phyloP scores from a whole-genome alignment of 106 monocot species.

The Allium cepa region DNA sequence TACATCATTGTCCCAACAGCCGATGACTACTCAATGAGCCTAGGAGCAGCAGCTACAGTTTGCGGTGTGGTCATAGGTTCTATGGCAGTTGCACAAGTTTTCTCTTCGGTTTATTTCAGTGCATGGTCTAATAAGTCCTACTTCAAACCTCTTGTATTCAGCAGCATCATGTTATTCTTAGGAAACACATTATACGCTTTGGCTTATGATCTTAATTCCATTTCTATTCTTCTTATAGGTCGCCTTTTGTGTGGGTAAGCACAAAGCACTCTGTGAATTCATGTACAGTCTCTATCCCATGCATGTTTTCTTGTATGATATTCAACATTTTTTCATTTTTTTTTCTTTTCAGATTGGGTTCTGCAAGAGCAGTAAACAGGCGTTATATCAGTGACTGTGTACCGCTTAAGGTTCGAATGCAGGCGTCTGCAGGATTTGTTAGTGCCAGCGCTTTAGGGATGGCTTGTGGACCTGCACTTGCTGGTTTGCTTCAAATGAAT shows the following conservation, averaged over 20 bases:
- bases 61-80: conserved; percentile 96
- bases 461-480: conserved; percentile 44
- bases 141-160: conserved; percentile 87
- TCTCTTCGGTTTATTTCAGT: conserved; percentile 94
- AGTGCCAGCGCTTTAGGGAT: conserved; percentile 52
- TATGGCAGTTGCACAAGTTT: conserved; percentile 94
- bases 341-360: conserved; percentile 25
- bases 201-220: conserved; percentile 76
- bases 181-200: conserved; percentile 85
- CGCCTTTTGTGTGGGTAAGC: conserved; percentile 92
- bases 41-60: conserved; percentile 91
- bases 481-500: conserved; percentile 34
- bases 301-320: not conserved
- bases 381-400: conserved; percentile 46
- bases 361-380: conserved; percentile 45
- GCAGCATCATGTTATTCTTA: conserved; percentile 67
- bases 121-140: conserved; percentile 97
- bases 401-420: conserved; percentile 33
- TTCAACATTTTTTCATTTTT: not conserved
- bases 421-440: conserved; percentile 47
- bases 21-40: conserved; percentile 80
- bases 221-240: conserved; percentile 66
- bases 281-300: not conserved
- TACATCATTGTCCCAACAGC: conserved; percentile 96
- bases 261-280: not conserved